Base-by-base conservation (phyloP, 805 yeast species). In the Dipodascopsis uninucleata region DNA sequence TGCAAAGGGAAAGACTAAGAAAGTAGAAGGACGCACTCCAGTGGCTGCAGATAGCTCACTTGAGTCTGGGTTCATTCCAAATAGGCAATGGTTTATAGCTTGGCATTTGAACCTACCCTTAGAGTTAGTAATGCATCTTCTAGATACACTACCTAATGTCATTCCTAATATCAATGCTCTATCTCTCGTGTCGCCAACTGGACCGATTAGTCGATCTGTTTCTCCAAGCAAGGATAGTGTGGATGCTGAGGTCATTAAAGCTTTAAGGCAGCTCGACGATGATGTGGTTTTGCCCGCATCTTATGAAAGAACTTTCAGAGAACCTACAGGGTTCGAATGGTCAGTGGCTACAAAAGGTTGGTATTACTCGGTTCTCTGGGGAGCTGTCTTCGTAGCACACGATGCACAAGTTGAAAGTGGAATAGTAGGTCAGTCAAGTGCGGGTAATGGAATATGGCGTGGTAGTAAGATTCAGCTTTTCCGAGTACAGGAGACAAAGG, bases 291-390 rank as follows among this genome's bases (percentile, higher is more conserved):
- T 49, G 9, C 53, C 53, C 4, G 22, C 24, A 10, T 23, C 45
- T 6, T 49, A 41, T 23, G 25, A 32, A 17, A 47, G 52, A 25
- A 21, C 33, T 24, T 47, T 53, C 28, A 42, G 14, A 22, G 52
- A 45, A 32, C 48, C 73, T 3, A 65, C 82, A 50, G 68, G 61
- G 47, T 81, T 85, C 54, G 61, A 66, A 4, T 85, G 95, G 95
- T 73, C 76, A 31, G 67, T 66, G 41, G 58, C 71, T 20, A 78
- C 85, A 0, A 65, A 84, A 20, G 89, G 88, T 0, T 85, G 95
- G 95, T 85, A 85, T 62, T 71, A 74, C 31, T 73, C 83, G 3
- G 66, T 82, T 7, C 57, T 85, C 21, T 82, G 85, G 80, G 77
- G 80, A 1, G 65, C 69, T 25, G 71, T 82, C 0, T 82, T 71